A percentile compares a stretch with the other conserved stretches of the same genome.
These are phyloP conservation scores for Pyrus communis DNA, from an alignment of 306 rosid genomes.

Conservation along the genomic window DNA sequence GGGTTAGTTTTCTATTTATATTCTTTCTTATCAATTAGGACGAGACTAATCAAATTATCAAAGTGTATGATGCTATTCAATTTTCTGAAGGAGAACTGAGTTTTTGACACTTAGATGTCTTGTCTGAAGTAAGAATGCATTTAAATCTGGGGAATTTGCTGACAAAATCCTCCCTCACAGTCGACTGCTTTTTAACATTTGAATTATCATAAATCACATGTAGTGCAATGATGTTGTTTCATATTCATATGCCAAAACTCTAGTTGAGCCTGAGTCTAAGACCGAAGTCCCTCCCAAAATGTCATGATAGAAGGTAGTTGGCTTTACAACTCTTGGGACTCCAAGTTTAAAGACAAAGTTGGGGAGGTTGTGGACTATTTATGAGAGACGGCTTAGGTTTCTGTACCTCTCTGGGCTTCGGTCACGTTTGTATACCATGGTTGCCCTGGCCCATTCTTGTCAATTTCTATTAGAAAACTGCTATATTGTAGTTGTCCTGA, in stretches of 20 bases:
- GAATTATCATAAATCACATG: neutral
- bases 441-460: neutral
- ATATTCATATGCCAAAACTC: neutral
- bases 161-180: neutral
- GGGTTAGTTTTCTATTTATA: conserved; percentile 49
- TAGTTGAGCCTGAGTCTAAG: neutral
- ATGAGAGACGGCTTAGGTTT: neutral
- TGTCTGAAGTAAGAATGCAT: neutral
- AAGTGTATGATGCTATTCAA: neutral
- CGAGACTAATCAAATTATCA: neutral
- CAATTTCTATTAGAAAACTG: neutral
- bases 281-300: neutral
- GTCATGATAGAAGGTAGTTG: neutral
- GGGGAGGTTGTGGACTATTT: neutral
- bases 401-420: neutral
- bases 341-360: neutral
- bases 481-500: neutral
- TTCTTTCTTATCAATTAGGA: neutral
- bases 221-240: neutral
- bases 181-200: neutral
- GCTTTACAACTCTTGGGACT: neutral
- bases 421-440: neutral
- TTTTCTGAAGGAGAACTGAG: neutral
- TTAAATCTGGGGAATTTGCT: neutral
- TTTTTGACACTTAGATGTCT: neutral